phyloP scores from a whole-genome alignment of 2,329 filamentous ascomycete species.

The Pseudogymnoascus pannorum region DNA sequence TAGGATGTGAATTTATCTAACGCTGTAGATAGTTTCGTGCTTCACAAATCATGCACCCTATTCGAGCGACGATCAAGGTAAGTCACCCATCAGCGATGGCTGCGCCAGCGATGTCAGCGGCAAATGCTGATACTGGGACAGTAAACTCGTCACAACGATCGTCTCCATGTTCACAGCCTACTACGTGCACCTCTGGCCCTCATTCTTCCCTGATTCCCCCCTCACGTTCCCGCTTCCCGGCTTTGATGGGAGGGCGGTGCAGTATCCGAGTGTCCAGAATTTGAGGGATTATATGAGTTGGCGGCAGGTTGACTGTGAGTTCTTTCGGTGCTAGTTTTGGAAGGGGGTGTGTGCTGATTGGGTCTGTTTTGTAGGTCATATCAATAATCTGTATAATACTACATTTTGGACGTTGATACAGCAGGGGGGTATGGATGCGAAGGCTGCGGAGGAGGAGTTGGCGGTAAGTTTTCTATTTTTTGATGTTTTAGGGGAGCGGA shows the following conservation, averaged over 20 bases:
- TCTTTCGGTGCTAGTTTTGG: neutral
- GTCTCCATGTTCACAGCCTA: conserved; percentile 91
- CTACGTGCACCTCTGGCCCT: conserved; percentile 75
- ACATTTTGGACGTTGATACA: conserved; percentile 89
- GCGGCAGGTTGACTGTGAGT: conserved; percentile 89
- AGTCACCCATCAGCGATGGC: conserved; percentile 20
- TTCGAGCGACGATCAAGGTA: conserved; percentile 82
- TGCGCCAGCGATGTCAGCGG: neutral
- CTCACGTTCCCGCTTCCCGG: conserved; percentile 72
- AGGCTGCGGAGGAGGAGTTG: conserved; percentile 73
- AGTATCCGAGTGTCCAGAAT: conserved; percentile 76
- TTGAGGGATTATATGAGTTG: conserved; percentile 93
- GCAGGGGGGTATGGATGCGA: conserved; percentile 64
- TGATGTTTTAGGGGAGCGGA: neutral
- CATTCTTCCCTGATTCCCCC: conserved; percentile 63
- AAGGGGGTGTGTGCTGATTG: neutral
- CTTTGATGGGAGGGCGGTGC: conserved; percentile 87
- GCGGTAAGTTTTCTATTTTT: conserved; percentile 44
- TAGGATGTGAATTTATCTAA: neutral
- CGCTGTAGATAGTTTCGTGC: conserved; percentile 62
- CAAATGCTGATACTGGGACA: conserved; percentile 31
- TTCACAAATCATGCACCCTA: conserved; percentile 71
- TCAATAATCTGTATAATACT: conserved; percentile 98
- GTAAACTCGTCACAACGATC: conserved; percentile 84
- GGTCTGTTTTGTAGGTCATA: conserved; percentile 60